Percentiles rank a stretch among this genome's conserved stretches.
These are phyloP conservation scores for Serendipita sp. DNA, from an alignment of 768 basidiomycete species.

Conservation along the genomic window DNA sequence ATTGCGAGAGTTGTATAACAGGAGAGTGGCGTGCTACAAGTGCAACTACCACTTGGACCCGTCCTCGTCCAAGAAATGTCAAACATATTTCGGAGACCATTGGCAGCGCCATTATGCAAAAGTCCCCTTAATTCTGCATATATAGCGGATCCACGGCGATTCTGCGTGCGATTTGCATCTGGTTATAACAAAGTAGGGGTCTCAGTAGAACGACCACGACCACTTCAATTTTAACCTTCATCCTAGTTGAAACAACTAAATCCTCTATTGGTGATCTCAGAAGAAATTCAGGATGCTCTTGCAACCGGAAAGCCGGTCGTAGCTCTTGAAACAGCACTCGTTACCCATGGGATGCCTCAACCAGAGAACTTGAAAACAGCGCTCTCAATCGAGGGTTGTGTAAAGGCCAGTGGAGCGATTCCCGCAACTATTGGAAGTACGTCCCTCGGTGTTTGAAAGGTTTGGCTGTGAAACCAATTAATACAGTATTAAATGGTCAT, in stretches of 20 bases:
- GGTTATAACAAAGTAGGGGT: too few relatives aligned
- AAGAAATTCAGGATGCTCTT: slow-evolving; percentile 69
- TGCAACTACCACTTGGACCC: too few relatives aligned
- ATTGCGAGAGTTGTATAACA: background rate
- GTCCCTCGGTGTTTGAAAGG: background rate
- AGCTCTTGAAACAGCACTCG: slow-evolving; percentile 81
- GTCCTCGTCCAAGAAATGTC: too few relatives aligned
- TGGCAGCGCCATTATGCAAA: too few relatives aligned
- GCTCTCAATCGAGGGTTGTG: slow-evolving; percentile 50
- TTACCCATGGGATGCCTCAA: slow-evolving; percentile 83
- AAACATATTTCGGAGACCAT: too few relatives aligned
- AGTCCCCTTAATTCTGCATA: too few relatives aligned
- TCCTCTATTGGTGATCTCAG: background rate
- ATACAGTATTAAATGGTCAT: slow-evolving; percentile 55
- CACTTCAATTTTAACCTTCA: too few relatives aligned
- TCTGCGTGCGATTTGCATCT: too few relatives aligned
- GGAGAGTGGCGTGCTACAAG: too few relatives aligned
- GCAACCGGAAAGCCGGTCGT: slow-evolving; percentile 51
- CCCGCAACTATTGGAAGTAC: slow-evolving; percentile 71
- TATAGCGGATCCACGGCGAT: too few relatives aligned
- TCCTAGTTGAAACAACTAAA: too few relatives aligned
- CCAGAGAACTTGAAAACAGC: slow-evolving; percentile 64
- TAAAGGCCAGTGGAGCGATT: slow-evolving; percentile 56
- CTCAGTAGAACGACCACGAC: too few relatives aligned
- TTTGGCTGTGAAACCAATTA: background rate